Conservation (phyloP, 106 monocot genomes). For the Allium sativum region DNA sequence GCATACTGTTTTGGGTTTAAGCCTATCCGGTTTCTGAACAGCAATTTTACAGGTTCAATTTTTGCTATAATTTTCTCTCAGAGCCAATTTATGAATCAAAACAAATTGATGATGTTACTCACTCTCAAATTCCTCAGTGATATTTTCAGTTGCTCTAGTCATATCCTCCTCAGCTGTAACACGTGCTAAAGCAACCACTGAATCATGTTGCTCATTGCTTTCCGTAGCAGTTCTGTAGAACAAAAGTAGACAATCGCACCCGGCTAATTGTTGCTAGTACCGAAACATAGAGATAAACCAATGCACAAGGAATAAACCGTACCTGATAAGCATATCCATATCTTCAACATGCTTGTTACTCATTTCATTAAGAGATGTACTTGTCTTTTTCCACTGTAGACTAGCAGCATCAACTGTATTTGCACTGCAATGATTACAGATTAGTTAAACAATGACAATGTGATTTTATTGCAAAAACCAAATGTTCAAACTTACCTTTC, state of each 20-base stretch:
- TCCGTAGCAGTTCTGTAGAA: conserved; percentile 37
- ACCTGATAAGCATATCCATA: conserved; percentile 57
- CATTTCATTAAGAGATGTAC: conserved; percentile 32
- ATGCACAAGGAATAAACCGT: background rate
- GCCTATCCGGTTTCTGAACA: background rate
- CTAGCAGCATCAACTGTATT: conserved; percentile 45
- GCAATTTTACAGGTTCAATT: background rate
- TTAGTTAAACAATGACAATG: too few relatives aligned
- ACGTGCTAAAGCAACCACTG: conserved; percentile 40
- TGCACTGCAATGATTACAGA: conserved; percentile 11
- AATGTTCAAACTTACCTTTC: too few relatives aligned
- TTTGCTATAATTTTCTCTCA: background rate
- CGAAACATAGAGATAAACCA: background rate
- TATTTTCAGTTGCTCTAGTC: conserved; percentile 27
- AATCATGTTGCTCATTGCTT: conserved; percentile 61
- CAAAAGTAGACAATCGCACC: background rate
- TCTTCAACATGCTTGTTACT: conserved; percentile 36
- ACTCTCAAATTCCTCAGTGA: conserved; percentile 38
- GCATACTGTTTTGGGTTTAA: background rate
- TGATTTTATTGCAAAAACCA: too few relatives aligned
- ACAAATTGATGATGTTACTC: conserved; percentile 7
- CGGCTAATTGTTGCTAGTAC: background rate
- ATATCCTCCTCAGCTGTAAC: conserved; percentile 39
- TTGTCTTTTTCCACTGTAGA: conserved; percentile 63
- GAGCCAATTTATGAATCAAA: background rate